phyloP scores from a whole-genome alignment of 768 basidiomycete species.

The Tubosaeta sp. region DNA sequence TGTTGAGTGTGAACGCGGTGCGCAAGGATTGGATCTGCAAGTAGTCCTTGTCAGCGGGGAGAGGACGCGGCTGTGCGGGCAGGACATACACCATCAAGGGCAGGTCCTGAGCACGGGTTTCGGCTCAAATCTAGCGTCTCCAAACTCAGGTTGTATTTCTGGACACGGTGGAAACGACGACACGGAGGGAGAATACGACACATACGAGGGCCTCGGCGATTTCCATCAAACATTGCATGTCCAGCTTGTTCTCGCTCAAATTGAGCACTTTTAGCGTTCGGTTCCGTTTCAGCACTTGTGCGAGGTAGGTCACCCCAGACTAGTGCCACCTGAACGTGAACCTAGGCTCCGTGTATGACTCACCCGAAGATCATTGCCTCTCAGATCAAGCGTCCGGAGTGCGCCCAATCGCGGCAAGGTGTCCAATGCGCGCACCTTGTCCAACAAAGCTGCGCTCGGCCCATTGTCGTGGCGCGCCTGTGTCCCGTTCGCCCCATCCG shows the following conservation, averaged over 20 bases:
- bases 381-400: conserved; percentile 84
- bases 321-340: conserved; percentile 16
- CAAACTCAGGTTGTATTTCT: too few species aligned
- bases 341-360: conserved; percentile 29
- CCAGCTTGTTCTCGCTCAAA: conserved; percentile 91
- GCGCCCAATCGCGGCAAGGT: conserved; percentile 80
- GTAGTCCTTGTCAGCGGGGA: too few species aligned
- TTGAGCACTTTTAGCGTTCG: conserved; percentile 92
- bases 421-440: conserved; percentile 88
- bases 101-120: too few species aligned
- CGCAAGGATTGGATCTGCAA: conserved; percentile 77
- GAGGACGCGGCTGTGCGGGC: too few species aligned
- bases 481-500: conserved; percentile 3
- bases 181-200: background rate
- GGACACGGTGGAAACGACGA: too few species aligned
- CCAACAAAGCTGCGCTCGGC: conserved; percentile 74
- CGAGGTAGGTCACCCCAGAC: conserved; percentile 82
- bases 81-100: too few species aligned
- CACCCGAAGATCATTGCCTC: conserved; percentile 88
- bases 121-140: too few species aligned
- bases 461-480: conserved; percentile 31
- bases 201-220: conserved; percentile 88
- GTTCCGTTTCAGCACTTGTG: conserved; percentile 95
- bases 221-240: conserved; percentile 68
- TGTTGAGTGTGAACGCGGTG: conserved; percentile 90